A percentile compares a stretch with the other conserved stretches of the same genome.
Evolutionary conservation across 1,284 basidiomycete species (phyloP).

Genomic region (Ustilago lituana): DNA sequence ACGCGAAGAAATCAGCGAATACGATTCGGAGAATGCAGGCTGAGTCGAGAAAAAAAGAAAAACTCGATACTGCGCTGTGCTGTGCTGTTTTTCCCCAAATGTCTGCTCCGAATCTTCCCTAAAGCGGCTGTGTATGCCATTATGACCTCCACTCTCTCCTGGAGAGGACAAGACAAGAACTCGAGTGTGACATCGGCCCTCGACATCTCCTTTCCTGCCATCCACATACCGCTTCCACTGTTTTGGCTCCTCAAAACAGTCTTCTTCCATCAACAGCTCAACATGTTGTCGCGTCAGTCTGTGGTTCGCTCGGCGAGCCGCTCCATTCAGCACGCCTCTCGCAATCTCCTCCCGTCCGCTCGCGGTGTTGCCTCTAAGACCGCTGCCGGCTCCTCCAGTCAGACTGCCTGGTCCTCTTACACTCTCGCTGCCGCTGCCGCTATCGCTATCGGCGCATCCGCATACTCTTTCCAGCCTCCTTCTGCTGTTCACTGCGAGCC

Average conservation of each 20-base stretch:
- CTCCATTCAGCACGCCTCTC: slow-evolving; percentile 26
- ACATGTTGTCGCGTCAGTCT: slow-evolving; percentile 20
- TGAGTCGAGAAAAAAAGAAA: not conserved
- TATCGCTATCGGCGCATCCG: slow-evolving; percentile 19
- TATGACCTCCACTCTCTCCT: slow-evolving; percentile 14
- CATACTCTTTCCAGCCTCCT: slow-evolving; percentile 18
- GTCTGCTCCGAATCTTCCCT: slow-evolving; percentile 7
- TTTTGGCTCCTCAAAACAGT: too few species aligned
- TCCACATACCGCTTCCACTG: slow-evolving; percentile 1
- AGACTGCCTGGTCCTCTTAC: slow-evolving; percentile 18
- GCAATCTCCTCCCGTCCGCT: slow-evolving; percentile 6
- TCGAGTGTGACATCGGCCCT: not conserved
- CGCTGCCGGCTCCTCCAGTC: slow-evolving; percentile 20
- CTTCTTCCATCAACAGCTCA: not conserved
- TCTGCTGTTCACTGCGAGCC: slow-evolving; percentile 32
- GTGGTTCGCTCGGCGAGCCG: slow-evolving; percentile 24
- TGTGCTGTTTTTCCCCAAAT: not conserved
- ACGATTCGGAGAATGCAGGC: slow-evolving; percentile 9
- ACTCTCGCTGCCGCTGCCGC: slow-evolving; percentile 14
- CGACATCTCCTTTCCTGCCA: not conserved
- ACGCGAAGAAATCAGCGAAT: slow-evolving; percentile 6
- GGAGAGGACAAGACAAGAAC: not conserved
- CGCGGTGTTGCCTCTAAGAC: slow-evolving; percentile 34
- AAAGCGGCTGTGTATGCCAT: not conserved
- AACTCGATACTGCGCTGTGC: slow-evolving; percentile 8